Base-by-base conservation (phyloP, 441 rosid species). In the Raphanus hybrid region DNA sequence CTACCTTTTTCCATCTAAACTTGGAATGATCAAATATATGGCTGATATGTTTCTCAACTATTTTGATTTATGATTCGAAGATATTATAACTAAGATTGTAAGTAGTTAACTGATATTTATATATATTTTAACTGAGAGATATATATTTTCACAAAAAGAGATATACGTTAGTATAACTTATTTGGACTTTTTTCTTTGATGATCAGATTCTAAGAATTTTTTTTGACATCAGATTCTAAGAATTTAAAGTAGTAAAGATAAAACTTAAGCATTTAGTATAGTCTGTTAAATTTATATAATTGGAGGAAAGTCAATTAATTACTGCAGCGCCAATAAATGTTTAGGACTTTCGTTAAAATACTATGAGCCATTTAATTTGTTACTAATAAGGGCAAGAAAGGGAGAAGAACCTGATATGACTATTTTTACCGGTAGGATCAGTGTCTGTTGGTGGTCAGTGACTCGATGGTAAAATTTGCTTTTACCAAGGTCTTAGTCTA, bases 381-480 rank as follows among this genome's bases (percentile, higher is more conserved):
- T 23, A 23, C 26, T 23, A 23, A 23, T 23, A 23, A 23, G 26
- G 26, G 26, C 26, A 23, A 23, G 26, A 23, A 23, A 23, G 35
- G 35, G 6, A 86, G 82, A 86, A 82, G 86, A 84, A 83, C 81
- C 79, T 78, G 74, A 76, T 84, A 85, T 68, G 60, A 85, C 80
- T 82, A 86, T 78, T 74, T 79, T 89, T 86, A 88, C 92, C 86
- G 89, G 89, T 80, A 85, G 86, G 82, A 83, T 50, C 82, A 87
- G 82, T 78, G 80, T 62, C 77, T 74, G 80, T 79, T 64, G 79
- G 86, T 85, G 88, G 86, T 86, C 91, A 75, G 8, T 6, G 39
- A 7, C 39, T 6, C 8, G 85, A 80, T 81, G 75, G 88, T 84
- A 77, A 69, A 70, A 76, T 85, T 37, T 84, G 82, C 83, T 75